These are phyloP conservation scores for Pythium brachiatum DNA, from an alignment of 352 stramenopile species.

Conservation along the genomic window DNA sequence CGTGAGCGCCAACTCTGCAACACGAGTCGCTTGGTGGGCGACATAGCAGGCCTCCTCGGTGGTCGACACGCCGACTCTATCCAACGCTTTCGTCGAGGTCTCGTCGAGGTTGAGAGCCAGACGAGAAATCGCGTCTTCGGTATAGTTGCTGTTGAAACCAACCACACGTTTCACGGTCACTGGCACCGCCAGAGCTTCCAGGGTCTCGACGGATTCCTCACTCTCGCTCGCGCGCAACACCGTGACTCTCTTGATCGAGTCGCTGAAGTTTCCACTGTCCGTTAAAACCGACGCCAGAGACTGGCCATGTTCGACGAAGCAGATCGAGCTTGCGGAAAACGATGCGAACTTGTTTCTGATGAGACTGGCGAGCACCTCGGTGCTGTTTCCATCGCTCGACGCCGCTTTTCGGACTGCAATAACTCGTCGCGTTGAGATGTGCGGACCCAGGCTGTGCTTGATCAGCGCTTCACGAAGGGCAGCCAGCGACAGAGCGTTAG, in stretches of 20 bases:
- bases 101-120: background rate
- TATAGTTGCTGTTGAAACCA: background rate
- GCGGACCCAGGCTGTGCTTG: slow-evolving; percentile 7
- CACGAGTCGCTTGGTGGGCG: background rate
- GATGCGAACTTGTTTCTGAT: background rate
- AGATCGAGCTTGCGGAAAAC: background rate
- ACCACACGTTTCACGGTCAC: slow-evolving; percentile 8
- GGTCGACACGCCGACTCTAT: slow-evolving; percentile 2
- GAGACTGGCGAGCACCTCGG: background rate
- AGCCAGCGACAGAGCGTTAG: background rate
- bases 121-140: background rate
- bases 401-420: slow-evolving; percentile 3
- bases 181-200: background rate
- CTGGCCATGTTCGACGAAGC: background rate
- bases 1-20: slow-evolving; percentile 4
- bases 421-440: slow-evolving; percentile 2
- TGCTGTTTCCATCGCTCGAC: background rate
- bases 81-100: slow-evolving; percentile 11
- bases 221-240: background rate
- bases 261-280: background rate
- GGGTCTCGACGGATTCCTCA: background rate
- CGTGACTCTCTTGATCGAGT: background rate
- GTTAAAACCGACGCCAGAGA: background rate
- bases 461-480: slow-evolving; percentile 5
- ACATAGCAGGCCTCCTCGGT: slow-evolving; percentile 15